Base-by-base conservation (phyloP, 176 grass and related monocot genomes). In the Eleusine indica region DNA sequence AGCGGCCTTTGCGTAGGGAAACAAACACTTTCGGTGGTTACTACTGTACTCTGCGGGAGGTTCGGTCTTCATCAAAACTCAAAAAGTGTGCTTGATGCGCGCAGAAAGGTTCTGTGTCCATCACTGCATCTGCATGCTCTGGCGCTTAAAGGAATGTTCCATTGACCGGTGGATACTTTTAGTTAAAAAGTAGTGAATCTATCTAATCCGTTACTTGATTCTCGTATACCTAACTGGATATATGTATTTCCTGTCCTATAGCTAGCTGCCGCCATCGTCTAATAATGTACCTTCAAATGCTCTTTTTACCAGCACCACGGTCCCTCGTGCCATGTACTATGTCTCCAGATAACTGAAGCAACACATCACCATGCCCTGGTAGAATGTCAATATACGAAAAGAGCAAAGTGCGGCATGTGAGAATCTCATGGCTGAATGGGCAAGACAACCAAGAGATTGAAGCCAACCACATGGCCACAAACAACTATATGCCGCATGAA, bases 111-210 rank as follows among this genome's bases (percentile, higher is more conserved):
- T 54, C 35, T 22, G 39, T 11, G 21, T n/a, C 58, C 69, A 82
- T 82, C 80, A 83, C 70, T 49, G 57, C 57, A 39, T 18, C 30
- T 49, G 58, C 81, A 28, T 83, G 58, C 70, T 7, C 70, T 52
- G 70, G 57, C 65, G 25, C 28, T 66, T 18, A 66, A 74, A 74
- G 71, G 42, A 42, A 51, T 19, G 58, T 52, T 53, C 46, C 73
- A 11, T 73, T 40, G 46, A 40, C 29, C 32, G 32, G 32, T 39
- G 29, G 10, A 48, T 35, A 35, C 46, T 73, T 37, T 17, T 12
- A 22, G 61, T 5, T 16, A 6, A 18, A 10, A 62, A 22, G n/a
- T 62, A 28, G 58, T 30, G 25, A 65, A 65, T 30, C 61, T 35
- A 35, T 35, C 32, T 65, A 29, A 65, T 30, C 25, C 28, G 61